Evolutionary conservation across 2,329 filamentous ascomycete genomes (phyloP), one percentile per base, ranked within the genome.

Genomic region (Colletotrichum truncatum): DNA sequence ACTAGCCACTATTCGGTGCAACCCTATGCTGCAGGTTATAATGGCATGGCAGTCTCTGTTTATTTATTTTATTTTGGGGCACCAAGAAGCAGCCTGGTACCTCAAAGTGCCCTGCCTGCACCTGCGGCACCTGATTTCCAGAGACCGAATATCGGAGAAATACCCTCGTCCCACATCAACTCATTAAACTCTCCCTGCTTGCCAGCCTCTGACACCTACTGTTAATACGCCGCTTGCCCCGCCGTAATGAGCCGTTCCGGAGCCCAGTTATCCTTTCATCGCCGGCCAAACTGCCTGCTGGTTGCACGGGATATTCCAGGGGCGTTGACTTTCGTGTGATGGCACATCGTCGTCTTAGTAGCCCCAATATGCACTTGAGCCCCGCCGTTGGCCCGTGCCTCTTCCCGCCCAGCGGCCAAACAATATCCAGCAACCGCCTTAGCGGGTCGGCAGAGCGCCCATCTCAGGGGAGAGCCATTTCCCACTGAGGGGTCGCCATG

Each of bases 141-240:
- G 16, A 23, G 6, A 41, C 26, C 26, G 26, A 56, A 34, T 6
- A 45, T 45, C 26, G 39, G 53, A 56, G 53, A 32, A 43, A 54
- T 39, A 28, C 16, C 30, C n/a, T 21, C 25, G 23, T 25, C 11
- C 43, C n/a, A 25, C 25, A 14, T 12, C 7, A 52, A 28, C 61
- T 61, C 62, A 65, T 65, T 41, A 65, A 54, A 61, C 56, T 48
- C 34, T 21, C 48, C 62, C 56, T 43, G 49, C 49, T 43, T 30
- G 49, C 32, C 49, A 59, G 39, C 26, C 18, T 36, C 45, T 46
- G 25, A 25, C 43, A 43, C 11, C 23, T 30, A 41, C 28, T 36
- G 30, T 39, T 32, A 55, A 26, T n/a, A 14, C 25, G 5, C 26
- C 53, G 12, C 18, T 16, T 36, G 55, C 55, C 55, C 55, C 61